Base-by-base conservation (phyloP, 208 protist species). In the Trypanosoma avium region DNA sequence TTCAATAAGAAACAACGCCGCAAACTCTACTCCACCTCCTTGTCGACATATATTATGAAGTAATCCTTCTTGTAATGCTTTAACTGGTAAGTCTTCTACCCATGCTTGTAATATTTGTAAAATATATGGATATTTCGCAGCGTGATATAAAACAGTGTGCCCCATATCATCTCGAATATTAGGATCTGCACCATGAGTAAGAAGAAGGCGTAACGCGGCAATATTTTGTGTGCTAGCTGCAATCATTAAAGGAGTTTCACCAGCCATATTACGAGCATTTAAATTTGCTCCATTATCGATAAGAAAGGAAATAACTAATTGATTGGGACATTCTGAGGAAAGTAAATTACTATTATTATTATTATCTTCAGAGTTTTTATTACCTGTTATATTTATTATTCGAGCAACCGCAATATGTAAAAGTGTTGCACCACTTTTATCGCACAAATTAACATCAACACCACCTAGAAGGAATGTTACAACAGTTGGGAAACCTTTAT, bases 221-320 rank as follows among this genome's bases (percentile, higher is more conserved):
- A 79, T 60, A 45, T 91, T 88, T 49, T 83, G 69, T 27, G 57
- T 60, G 3, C 73, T 69, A 3, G 77, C 79, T 1, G 85, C 87
- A 24, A 86, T 58, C 85, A 96, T 96, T 7, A 96, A 73, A 42
- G 87, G 81, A 22, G 90, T 96, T 47, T 87, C 72, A 12, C 81
- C 79, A n/a, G 58, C 60, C 4, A 40, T 35, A 38, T 72, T 70
- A 7, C 59, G 54, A 21, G 68, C 70, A 61, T 95, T 80, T n/a
- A 90, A 62, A 53, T 89, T 70, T 10, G 80, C 82, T 4, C 81
- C 84, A 61, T 89, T 87, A 61, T 95, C 84, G 22, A 95, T 60
- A 0, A 95, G 73, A 47, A 95, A 90, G 2, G 48, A 50, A 12
- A 93, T 62, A n/a, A 92, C 82, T 4, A 79, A 52, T 21, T 66